These are phyloP conservation scores for Trichopus zeylanicus DNA, from an alignment of 116 monocot species.

Conservation along the genomic window DNA sequence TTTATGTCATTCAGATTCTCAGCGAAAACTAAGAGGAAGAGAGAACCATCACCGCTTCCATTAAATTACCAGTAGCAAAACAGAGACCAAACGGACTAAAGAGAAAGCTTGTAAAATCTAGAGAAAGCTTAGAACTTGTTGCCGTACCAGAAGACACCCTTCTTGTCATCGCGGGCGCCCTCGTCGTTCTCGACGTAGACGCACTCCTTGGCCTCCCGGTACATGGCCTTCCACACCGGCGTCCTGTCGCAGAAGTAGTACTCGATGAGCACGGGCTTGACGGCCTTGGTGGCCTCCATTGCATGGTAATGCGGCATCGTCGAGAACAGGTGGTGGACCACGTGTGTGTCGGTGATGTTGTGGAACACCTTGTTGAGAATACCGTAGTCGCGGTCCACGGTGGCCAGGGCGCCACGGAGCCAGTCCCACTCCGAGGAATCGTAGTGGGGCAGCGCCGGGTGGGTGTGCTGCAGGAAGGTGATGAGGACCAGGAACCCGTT, in stretches of 20 bases:
- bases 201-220: constrained; percentile 34
- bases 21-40: too few relatives aligned
- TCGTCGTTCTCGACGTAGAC: constrained; percentile 28
- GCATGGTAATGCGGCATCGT: constrained; percentile 51
- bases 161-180: too few relatives aligned
- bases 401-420: constrained; percentile 8
- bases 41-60: too few relatives aligned
- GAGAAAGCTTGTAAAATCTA: too few relatives aligned
- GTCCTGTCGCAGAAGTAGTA: too few relatives aligned
- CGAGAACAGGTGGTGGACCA: constrained; percentile 40
- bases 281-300: constrained; percentile 41
- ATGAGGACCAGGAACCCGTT: neutral
- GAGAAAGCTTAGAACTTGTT: too few relatives aligned
- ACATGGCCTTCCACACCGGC: constrained; percentile 25
- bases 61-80: too few relatives aligned
- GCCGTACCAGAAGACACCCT: too few relatives aligned
- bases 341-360: constrained; percentile 39
- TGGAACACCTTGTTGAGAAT: constrained; percentile 33
- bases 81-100: too few relatives aligned
- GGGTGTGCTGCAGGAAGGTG: constrained; percentile 2
- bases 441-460: constrained; percentile 24
- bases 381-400: constrained; percentile 26
- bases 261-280: constrained; percentile 31
- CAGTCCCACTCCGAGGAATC: constrained; percentile 16
- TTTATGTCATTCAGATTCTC: too few relatives aligned